These are phyloP conservation scores for Corchorus capsularis DNA, from an alignment of 345 rosid species.

Conservation along the genomic window DNA sequence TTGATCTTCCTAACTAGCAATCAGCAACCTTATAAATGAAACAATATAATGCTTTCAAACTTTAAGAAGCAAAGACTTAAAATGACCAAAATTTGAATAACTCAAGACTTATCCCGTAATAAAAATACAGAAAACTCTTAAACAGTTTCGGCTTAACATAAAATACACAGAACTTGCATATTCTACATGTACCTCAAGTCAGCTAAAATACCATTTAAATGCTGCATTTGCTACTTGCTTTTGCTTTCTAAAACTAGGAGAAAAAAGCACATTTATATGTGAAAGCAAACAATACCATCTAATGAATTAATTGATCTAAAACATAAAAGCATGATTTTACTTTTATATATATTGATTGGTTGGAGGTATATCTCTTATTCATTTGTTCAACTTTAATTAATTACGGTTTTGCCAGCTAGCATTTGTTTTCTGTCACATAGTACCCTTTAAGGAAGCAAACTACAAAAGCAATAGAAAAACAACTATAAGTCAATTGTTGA, in stretches of 20 bases:
- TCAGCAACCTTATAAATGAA: neutral
- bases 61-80: neutral
- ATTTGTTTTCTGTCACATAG: neutral
- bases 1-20: no score
- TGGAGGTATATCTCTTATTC: no score
- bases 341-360: neutral
- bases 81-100: neutral
- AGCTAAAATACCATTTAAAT: neutral
- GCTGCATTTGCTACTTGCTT: neutral
- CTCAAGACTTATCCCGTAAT: neutral
- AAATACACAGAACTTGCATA: neutral
- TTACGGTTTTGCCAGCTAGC: neutral
- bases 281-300: no score
- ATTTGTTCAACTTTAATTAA: neutral
- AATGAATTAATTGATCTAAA: no score
- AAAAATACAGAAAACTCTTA: neutral
- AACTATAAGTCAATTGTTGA: neutral
- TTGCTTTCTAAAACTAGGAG: neutral
- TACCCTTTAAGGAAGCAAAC: neutral
- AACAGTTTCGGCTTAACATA: neutral
- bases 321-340: neutral
- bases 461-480: neutral
- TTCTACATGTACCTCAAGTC: neutral
- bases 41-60: neutral
- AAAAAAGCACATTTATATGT: no score